Conservation (phyloP, 2,329 filamentous ascomycete genomes). For the Xylariales sp. region DNA sequence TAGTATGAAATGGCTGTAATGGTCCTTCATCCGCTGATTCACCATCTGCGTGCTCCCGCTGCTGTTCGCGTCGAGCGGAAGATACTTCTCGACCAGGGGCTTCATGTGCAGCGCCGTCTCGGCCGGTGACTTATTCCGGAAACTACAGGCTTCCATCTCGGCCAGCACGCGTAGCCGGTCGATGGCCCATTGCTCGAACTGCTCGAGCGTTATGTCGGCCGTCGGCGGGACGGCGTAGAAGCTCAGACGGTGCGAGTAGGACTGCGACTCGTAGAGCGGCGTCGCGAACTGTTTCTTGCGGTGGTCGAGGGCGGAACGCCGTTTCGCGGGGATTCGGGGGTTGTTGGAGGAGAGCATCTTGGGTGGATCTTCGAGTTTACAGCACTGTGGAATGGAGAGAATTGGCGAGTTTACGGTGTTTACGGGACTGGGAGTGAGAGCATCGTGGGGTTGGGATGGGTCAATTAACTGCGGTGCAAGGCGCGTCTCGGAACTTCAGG, state of each 20-base stretch:
- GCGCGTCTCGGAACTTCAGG: too few relatives aligned
- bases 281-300: conserved; percentile 84
- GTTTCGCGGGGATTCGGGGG: conserved; percentile 61
- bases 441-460: too few relatives aligned
- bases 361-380: too few relatives aligned
- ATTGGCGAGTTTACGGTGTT: too few relatives aligned
- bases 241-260: conserved; percentile 84
- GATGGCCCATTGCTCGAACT: conserved; percentile 99
- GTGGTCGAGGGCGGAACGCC: conserved; percentile 70
- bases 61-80: conserved; percentile 24
- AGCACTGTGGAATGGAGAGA: too few relatives aligned
- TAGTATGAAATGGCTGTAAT: conserved; percentile 97
- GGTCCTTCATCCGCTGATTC: conserved; percentile 83
- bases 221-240: conserved; percentile 87
- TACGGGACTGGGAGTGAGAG: too few relatives aligned
- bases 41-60: conserved; percentile 45
- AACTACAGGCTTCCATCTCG: conserved; percentile 89
- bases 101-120: conserved; percentile 84
- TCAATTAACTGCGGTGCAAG: too few relatives aligned
- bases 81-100: conserved; percentile 71
- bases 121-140: conserved; percentile 79
- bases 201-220: conserved; percentile 88
- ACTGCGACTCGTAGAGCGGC: conserved; percentile 68
- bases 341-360: conserved; percentile 28
- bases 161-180: conserved; percentile 80